Percentiles rank a stretch among this genome's conserved stretches.
Evolutionary conservation across 345 rosid species (phyloP).

Genomic region (Dipteronia sinensis): DNA sequence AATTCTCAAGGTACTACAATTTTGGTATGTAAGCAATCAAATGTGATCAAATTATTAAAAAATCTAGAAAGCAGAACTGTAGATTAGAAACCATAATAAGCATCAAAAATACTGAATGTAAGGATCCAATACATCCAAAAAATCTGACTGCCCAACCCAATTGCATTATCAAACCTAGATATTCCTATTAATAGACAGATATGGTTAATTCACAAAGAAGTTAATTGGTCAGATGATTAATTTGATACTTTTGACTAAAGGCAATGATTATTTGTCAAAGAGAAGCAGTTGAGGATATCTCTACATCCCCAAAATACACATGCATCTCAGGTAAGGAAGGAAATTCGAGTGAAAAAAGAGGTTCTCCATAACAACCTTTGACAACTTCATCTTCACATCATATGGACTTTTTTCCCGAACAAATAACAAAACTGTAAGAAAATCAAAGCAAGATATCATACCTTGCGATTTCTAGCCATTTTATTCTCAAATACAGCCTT

Average conservation of each 20-base stretch:
- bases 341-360: not conserved
- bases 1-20: not conserved
- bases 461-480: slow-evolving; percentile 60
- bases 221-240: not conserved
- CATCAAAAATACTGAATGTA: not conserved
- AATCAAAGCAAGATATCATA: slow-evolving; percentile 24
- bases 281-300: not conserved
- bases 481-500: slow-evolving; percentile 76
- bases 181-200: not conserved
- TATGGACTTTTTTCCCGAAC: not conserved
- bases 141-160: not conserved
- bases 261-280: not conserved
- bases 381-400: not conserved
- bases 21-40: not conserved
- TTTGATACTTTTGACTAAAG: not conserved
- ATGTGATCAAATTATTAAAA: not conserved
- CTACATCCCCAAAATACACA: not conserved
- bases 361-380: not conserved
- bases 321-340: not conserved
- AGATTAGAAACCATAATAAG: not conserved
- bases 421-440: slow-evolving; percentile 11
- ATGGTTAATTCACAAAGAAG: not conserved
- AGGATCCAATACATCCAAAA: not conserved
- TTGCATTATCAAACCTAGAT: not conserved
- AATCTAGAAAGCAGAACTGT: not conserved